Evolutionary conservation across 768 basidiomycete genomes (phyloP).

Genomic region (Kwoniella sp.): DNA sequence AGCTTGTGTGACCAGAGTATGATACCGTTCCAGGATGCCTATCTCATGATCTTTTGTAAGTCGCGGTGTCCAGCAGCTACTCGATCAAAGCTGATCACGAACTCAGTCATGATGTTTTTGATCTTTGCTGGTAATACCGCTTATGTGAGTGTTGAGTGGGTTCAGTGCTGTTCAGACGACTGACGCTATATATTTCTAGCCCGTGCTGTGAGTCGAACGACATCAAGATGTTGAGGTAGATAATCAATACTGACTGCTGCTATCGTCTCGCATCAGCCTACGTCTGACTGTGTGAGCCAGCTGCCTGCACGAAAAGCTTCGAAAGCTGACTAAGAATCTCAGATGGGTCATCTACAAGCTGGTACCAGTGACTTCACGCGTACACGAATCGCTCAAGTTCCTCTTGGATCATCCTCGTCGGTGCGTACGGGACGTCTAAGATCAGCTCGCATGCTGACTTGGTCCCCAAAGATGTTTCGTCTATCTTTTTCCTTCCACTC

Average conservation of each 20-base stretch:
- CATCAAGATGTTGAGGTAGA: neutral
- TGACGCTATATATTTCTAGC: slow-evolving; percentile 54
- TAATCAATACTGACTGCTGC: no score
- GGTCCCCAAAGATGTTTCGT: slow-evolving; percentile 64
- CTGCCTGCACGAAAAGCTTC: no score
- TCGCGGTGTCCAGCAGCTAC: neutral
- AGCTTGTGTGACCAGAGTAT: slow-evolving; percentile 80
- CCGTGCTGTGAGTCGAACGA: slow-evolving; percentile 66
- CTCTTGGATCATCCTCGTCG: slow-evolving; percentile 88
- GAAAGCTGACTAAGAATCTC: no score
- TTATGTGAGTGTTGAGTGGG: slow-evolving; percentile 63
- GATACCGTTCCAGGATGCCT: slow-evolving; percentile 83
- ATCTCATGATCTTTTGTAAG: slow-evolving; percentile 61
- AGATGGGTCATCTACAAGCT: slow-evolving; percentile 73
- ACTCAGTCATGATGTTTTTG: slow-evolving; percentile 58
- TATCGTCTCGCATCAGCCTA: slow-evolving; percentile 55
- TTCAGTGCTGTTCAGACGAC: neutral
- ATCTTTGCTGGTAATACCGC: slow-evolving; percentile 90
- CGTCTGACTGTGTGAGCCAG: slow-evolving; percentile 71
- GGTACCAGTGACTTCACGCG: slow-evolving; percentile 59
- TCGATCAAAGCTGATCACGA: neutral
- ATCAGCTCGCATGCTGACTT: no score
- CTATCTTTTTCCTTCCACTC: slow-evolving; percentile 85
- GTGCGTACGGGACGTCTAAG: no score
- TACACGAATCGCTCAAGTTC: slow-evolving; percentile 78